phyloP scores from a whole-genome alignment of 1,284 basidiomycete genomes.

The Tilletia walkeri region DNA sequence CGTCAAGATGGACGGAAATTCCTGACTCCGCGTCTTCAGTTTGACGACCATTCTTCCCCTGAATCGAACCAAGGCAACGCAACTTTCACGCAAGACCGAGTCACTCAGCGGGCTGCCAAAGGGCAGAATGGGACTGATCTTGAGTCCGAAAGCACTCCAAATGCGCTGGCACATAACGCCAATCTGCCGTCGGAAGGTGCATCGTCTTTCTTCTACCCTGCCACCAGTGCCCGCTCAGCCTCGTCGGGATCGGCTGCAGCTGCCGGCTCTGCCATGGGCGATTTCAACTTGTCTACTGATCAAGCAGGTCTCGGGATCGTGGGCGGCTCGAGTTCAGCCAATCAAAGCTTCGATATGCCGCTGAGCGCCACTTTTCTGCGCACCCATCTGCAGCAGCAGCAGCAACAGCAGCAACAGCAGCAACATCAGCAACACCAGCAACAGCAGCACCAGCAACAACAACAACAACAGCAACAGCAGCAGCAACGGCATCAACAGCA shows the following conservation, averaged over 20 bases:
- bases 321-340: not conserved
- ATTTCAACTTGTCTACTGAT: not conserved
- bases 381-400: not conserved
- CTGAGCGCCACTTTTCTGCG: not conserved
- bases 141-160: slow-evolving; percentile 1
- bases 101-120: too few species aligned
- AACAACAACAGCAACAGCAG: not conserved
- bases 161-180: slow-evolving; percentile 1
- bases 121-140: not conserved
- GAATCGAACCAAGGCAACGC: not conserved
- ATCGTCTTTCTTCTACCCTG: not conserved
- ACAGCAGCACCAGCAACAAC: not conserved
- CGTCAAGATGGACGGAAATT: not conserved
- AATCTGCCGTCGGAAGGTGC: not conserved
- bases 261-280: not conserved
- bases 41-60: slow-evolving; percentile 6
- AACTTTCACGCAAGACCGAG: not conserved
- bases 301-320: slow-evolving; percentile 6
- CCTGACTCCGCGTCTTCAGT: slow-evolving; percentile 9
- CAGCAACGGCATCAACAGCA: too few species aligned
- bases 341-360: not conserved
- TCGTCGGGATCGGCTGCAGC: slow-evolving; percentile 2
- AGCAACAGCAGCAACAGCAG: not conserved
- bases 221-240: not conserved
- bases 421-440: not conserved